A percentile compares a stretch with the other conserved stretches of the same genome.
These are phyloP conservation scores for Aspergillus pseudonomiae DNA, from an alignment of 2,329 filamentous ascomycete genomes.

Conservation along the genomic window DNA sequence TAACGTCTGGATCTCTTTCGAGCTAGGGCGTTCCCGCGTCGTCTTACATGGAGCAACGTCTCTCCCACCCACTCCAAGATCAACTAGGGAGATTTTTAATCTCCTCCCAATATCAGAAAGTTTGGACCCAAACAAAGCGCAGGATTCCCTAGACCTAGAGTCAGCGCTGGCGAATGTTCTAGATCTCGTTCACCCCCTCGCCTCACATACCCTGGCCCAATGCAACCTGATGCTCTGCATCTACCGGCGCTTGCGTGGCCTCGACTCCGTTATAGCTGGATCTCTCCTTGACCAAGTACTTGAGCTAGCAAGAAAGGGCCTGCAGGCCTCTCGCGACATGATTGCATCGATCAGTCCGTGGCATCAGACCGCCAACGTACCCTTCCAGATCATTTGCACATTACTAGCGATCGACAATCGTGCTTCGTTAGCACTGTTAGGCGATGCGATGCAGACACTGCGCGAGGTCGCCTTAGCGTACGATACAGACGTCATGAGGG, in stretches of 20 bases:
- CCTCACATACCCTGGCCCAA: constrained; percentile 53
- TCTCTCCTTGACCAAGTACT: constrained; percentile 53
- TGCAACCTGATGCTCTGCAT: constrained; percentile 60
- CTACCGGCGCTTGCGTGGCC: constrained; percentile 56
- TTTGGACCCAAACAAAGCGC: constrained; percentile 55
- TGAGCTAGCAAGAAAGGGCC: constrained; percentile 46
- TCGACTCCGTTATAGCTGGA: constrained; percentile 51
- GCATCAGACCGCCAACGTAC: constrained; percentile 64
- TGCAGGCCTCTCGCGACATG: constrained; percentile 53
- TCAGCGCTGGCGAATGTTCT: constrained; percentile 48
- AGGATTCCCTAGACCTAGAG: constrained; percentile 48
- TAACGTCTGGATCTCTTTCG: constrained; percentile 63
- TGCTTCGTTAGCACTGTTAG: constrained; percentile 52
- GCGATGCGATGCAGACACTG: constrained; percentile 55
- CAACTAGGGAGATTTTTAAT: constrained; percentile 54
- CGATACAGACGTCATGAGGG: constrained; percentile 53
- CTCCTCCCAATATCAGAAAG: constrained; percentile 58
- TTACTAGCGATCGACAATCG: constrained; percentile 59
- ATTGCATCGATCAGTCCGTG: constrained; percentile 53
- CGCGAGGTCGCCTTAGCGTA: constrained; percentile 48
- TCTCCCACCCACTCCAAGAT: constrained; percentile 41
- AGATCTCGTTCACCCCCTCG: constrained; percentile 42
- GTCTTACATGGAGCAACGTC: constrained; percentile 51
- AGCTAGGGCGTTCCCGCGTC: constrained; percentile 59
- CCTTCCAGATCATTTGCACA: constrained; percentile 61